phyloP scores from a whole-genome alignment of 2,329 filamentous ascomycete genomes.

The Diaporthe citri region DNA sequence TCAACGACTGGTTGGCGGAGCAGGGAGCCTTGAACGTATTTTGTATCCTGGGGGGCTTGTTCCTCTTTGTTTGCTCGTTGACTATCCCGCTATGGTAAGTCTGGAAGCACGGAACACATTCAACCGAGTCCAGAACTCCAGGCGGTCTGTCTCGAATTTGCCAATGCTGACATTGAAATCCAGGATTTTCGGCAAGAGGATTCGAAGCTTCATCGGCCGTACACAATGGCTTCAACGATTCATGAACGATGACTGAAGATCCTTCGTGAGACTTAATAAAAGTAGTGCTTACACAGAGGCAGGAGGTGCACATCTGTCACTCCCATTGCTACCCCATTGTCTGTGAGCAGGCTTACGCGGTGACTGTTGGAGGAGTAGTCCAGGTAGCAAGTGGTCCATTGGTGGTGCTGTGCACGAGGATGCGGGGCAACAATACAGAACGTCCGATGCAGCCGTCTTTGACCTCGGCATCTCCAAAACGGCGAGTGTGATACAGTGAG shows the following conservation, averaged over 20 bases:
- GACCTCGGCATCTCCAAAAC: constrained; percentile 20
- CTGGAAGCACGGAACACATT: no score
- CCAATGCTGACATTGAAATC: not conserved
- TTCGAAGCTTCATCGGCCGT: constrained; percentile 56
- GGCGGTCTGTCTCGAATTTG: no score
- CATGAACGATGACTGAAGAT: constrained; percentile 46
- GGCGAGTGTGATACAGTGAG: not conserved
- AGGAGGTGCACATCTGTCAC: no score
- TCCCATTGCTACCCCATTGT: not conserved
- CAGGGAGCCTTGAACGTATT: constrained; percentile 54
- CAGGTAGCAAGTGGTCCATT: not conserved
- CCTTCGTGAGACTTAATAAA: not conserved
- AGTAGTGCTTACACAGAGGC: not conserved
- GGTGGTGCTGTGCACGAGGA: constrained; percentile 4
- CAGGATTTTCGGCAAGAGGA: constrained; percentile 61
- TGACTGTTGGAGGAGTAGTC: not conserved
- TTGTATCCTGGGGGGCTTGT: constrained; percentile 54
- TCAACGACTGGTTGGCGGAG: constrained; percentile 54
- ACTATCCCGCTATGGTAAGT: constrained; percentile 60
- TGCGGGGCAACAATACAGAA: not conserved
- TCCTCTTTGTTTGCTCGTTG: constrained; percentile 58
- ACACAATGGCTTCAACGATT: constrained; percentile 51
- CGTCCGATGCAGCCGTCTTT: not conserved
- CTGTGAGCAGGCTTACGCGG: not conserved
- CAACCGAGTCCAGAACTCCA: not conserved